A percentile compares a stretch with the other conserved stretches of the same genome.
Conservation (phyloP, 2,329 filamentous ascomycete genomes). For the Cordyceps fumosorosea region DNA sequence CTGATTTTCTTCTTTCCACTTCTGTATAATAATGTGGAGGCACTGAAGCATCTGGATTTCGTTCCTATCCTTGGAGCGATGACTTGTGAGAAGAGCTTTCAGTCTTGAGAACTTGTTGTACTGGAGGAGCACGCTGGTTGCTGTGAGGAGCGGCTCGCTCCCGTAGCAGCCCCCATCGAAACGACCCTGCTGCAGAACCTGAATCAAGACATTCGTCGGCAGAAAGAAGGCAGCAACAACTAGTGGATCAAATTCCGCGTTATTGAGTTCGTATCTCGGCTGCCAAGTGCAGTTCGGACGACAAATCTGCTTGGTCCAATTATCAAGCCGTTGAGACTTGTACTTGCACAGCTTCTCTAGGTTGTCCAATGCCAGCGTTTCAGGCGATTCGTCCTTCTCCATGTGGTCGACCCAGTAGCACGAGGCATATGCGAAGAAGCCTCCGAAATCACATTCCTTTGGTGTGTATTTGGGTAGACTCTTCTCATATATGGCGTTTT, state of each 20-base stretch:
- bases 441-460: not conserved
- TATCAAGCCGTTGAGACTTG: not conserved
- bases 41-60: not conserved
- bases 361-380: not conserved
- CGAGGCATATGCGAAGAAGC: not conserved
- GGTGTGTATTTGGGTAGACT: not conserved
- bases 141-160: not conserved
- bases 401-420: not conserved
- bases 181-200: not conserved
- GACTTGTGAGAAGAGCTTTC: not conserved
- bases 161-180: not conserved
- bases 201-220: not conserved
- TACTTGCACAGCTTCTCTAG: not conserved
- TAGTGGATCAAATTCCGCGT: not conserved
- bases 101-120: not conserved
- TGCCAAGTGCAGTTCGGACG: not conserved
- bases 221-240: not conserved
- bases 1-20: not conserved
- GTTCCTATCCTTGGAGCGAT: not conserved
- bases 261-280: not conserved
- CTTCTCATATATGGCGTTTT: not conserved
- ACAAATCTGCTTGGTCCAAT: not conserved
- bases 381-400: not conserved
- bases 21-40: not conserved
- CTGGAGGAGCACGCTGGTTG: not conserved